Evolutionary conservation across 768 basidiomycete species (phyloP).

Genomic region (Mycena galopus): DNA sequence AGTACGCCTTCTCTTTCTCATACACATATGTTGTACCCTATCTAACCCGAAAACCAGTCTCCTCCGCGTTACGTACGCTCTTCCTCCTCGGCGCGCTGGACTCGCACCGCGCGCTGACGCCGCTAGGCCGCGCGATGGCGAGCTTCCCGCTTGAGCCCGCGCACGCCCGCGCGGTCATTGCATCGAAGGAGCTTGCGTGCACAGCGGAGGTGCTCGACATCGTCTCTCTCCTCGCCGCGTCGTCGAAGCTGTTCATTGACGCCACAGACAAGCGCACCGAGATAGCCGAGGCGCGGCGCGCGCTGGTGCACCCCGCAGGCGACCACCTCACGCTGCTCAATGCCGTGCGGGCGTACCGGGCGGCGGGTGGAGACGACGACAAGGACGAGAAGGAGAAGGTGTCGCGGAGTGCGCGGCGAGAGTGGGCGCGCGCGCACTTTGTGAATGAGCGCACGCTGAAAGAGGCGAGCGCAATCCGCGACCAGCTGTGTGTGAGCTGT

Average conservation of each 20-base stretch:
- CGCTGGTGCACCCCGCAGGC: slow-evolving; percentile 87
- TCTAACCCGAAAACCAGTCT: slow-evolving; percentile 54
- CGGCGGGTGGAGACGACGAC: slow-evolving; percentile 64
- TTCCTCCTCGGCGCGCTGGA: slow-evolving; percentile 87
- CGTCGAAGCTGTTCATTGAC: slow-evolving; percentile 87
- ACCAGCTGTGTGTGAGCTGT: slow-evolving; percentile 82
- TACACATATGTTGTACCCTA: neutral
- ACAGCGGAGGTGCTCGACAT: slow-evolving; percentile 86
- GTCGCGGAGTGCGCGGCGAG: slow-evolving; percentile 53
- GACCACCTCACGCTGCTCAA: slow-evolving; percentile 95
- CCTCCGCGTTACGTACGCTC: slow-evolving; percentile 76
- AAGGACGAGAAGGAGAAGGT: slow-evolving; percentile 45
- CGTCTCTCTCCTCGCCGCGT: slow-evolving; percentile 84
- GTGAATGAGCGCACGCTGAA: slow-evolving; percentile 85
- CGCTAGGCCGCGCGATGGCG: slow-evolving; percentile 86
- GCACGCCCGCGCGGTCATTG: slow-evolving; percentile 82
- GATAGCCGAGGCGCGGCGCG: slow-evolving; percentile 75
- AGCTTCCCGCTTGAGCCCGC: slow-evolving; percentile 93
- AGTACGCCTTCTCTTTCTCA: slow-evolving; percentile 59
- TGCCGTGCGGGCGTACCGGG: slow-evolving; percentile 84
- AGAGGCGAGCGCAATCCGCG: slow-evolving; percentile 83
- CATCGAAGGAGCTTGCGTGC: slow-evolving; percentile 80
- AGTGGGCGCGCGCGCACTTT: slow-evolving; percentile 90
- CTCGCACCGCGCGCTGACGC: slow-evolving; percentile 72
- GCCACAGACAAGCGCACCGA: slow-evolving; percentile 79